Evolutionary conservation across 2,329 filamentous ascomycete species (phyloP).

Genomic region (Hypoxylon sp.): DNA sequence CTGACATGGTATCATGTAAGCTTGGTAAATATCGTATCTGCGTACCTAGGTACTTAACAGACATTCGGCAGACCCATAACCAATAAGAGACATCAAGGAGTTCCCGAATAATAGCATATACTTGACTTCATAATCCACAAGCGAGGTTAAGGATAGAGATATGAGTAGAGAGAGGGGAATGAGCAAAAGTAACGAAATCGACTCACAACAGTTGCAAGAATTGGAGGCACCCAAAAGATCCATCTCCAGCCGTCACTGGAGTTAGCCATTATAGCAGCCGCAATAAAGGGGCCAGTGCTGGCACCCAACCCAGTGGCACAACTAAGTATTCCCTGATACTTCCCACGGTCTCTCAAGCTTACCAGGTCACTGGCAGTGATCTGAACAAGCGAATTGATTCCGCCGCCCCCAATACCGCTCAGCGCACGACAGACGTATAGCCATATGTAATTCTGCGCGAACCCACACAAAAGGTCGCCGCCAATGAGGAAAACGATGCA

Average conservation of each 20-base stretch:
- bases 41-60: not conserved
- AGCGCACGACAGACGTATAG: slow-evolving; percentile 54
- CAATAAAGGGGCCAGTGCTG: slow-evolving; percentile 50
- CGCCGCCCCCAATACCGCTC: slow-evolving; percentile 51
- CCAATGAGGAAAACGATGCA: slow-evolving; percentile 60
- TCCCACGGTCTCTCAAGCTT: slow-evolving; percentile 55
- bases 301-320: slow-evolving; percentile 47
- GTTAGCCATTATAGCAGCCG: slow-evolving; percentile 34
- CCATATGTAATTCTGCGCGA: slow-evolving; percentile 47
- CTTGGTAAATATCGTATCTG: not conserved
- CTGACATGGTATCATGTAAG: not conserved
- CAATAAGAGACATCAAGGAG: not conserved
- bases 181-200: not conserved
- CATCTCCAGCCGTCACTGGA: slow-evolving; percentile 42
- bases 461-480: slow-evolving; percentile 58
- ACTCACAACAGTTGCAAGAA: slow-evolving; percentile 33
- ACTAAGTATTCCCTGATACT: slow-evolving; percentile 55
- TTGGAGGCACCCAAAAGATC: slow-evolving; percentile 48
- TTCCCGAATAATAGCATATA: not conserved
- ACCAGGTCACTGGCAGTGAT: slow-evolving; percentile 58
- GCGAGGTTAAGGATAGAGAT: no score
- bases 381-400: slow-evolving; percentile 53
- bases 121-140: not conserved
- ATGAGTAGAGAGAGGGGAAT: not conserved
- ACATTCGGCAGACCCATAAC: not conserved